Base-by-base conservation (phyloP, 106 monocot genomes). In the Platanthera zijinensis region DNA sequence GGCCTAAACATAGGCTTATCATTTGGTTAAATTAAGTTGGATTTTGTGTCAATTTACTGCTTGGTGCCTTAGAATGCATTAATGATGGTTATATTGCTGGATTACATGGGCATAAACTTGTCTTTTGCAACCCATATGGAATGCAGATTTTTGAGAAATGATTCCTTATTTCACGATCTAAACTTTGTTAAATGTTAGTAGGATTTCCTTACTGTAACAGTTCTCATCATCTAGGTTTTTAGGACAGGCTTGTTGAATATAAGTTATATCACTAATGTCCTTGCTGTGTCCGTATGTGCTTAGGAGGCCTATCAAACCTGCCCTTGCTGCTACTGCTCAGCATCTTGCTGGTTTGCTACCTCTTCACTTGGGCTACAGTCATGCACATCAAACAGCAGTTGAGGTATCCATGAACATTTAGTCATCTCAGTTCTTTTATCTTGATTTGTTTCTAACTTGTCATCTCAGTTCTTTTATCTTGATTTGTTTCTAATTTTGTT, bases 261-360 rank as follows among this genome's bases (percentile, higher is more conserved):
- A 22, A 22, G 62, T 22, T 45, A 22, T 12, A 51, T 10, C 25
- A n/a, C 30, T n/a, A 39, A 13, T 47, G 28, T 9, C 15, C 51
- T 62, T 14, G 61, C 51, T 32, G 45, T 10, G 30, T 10, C 48
- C 11, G 14, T 47, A 48, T 64, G 50, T 74, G 52, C 72, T 74
- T 72, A 97, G 97, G 89, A 91, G 80, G 71, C 97, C 97, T 21
- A 78, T 89, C 81, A 91, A 97, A 81, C 84, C 97, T 80, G 91
- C 94, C 21, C 84, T 97, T 72, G 88, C 97, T 84, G 85, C 89
- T 63, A 79, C 91, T 79, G 97, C 97, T 62, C 91, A 97, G 69
- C 94, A 94, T 85, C 77, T 97, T 63, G 84, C 93, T 82, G 97
- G 97, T 72, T 80, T 97, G 51, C 80, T 97, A 71, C 97, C 93